Percentiles rank a stretch among this genome's conserved stretches.
Conservation (phyloP, 2,329 filamentous ascomycete species). For the Zelopaecilomyces penicillatus region DNA sequence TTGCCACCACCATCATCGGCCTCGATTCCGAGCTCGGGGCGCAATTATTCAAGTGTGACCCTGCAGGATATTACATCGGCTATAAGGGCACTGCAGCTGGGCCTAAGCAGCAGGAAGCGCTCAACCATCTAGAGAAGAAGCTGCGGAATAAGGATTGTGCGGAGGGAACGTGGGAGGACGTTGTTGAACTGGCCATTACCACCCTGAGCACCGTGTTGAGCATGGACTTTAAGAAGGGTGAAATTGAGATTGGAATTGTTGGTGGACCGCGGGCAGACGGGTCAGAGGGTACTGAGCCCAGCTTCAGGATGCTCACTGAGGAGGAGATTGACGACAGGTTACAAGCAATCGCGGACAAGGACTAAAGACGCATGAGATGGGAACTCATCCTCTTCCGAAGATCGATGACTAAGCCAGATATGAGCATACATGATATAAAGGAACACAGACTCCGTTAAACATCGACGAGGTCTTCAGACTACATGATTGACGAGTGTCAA, state of each 20-base stretch:
- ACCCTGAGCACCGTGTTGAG: slow-evolving; percentile 93
- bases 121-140: slow-evolving; percentile 99
- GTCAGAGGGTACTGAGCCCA: slow-evolving; percentile 67
- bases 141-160: slow-evolving; percentile 97
- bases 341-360: slow-evolving; percentile 97
- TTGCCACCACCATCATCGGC: slow-evolving; percentile 90
- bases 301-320: slow-evolving; percentile 84
- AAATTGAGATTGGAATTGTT: slow-evolving; percentile 96
- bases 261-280: slow-evolving; percentile 79
- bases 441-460: too few species aligned
- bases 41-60: slow-evolving; percentile 97
- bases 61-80: slow-evolving; percentile 93
- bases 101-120: slow-evolving; percentile 95
- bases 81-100: slow-evolving; percentile 98
- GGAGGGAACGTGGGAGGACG: slow-evolving; percentile 90
- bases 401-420: too few species aligned
- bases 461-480: too few species aligned
- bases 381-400: too few species aligned
- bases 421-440: too few species aligned
- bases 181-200: slow-evolving; percentile 92
- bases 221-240: slow-evolving; percentile 99
- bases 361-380: slow-evolving; percentile 47
- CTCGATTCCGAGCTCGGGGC: slow-evolving; percentile 87
- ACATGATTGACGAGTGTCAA: too few species aligned
- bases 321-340: slow-evolving; percentile 98